Evolutionary conservation across 306 rosid genomes (phyloP).

Genomic region (Pueraria montana): DNA sequence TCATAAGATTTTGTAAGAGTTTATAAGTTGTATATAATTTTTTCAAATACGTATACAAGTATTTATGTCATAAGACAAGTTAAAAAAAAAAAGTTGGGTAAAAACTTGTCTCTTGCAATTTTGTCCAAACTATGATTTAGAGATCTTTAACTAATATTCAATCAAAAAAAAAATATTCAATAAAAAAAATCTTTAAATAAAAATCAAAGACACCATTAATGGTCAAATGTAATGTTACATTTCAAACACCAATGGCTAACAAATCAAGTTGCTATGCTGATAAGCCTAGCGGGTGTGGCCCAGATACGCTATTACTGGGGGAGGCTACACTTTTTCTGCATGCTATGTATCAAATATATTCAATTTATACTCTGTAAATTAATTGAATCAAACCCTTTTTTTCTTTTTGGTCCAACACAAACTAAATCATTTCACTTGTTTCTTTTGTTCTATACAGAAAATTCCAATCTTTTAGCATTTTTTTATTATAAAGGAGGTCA

Average conservation of each 20-base stretch:
- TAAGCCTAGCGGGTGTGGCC: not conserved
- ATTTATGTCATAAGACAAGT: not conserved
- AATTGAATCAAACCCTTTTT: not conserved
- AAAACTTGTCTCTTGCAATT: not conserved
- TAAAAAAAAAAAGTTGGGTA: too few relatives aligned
- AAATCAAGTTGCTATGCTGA: not conserved
- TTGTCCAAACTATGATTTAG: not conserved
- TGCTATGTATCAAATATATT: not conserved
- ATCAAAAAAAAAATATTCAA: too few relatives aligned
- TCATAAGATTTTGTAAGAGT: too few relatives aligned
- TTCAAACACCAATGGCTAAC: not conserved
- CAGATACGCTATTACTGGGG: not conserved
- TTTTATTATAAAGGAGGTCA: not conserved
- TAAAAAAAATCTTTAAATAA: not conserved
- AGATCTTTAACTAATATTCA: too few relatives aligned
- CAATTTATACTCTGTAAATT: not conserved
- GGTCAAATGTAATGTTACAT: conserved; percentile 1
- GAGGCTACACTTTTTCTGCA: not conserved
- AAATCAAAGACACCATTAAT: not conserved
- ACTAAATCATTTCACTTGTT: not conserved
- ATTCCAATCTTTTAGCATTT: not conserved
- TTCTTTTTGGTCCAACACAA: not conserved
- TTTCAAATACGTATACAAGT: too few relatives aligned
- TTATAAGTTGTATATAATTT: too few relatives aligned
- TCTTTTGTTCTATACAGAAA: not conserved